Evolutionary conservation across 257 asterid species (phyloP).

Genomic region (Solanum virginianum): DNA sequence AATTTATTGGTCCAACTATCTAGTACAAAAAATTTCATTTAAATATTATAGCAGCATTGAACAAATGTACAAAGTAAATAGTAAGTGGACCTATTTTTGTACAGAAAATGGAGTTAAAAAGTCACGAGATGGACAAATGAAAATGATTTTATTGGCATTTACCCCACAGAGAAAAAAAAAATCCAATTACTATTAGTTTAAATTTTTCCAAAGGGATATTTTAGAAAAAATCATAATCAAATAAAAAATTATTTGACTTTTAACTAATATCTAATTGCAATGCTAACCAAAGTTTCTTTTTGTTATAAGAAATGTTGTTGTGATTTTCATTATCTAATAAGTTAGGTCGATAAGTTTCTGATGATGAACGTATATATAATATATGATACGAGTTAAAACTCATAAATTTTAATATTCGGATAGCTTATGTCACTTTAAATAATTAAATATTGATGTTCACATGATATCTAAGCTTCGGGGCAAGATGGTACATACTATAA

Average conservation of each 20-base stretch:
- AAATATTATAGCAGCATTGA: not conserved
- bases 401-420: not conserved
- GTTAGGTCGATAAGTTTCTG: too few relatives aligned
- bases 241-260: not conserved
- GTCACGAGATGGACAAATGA: not conserved
- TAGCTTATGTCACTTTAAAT: not conserved
- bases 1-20: not conserved
- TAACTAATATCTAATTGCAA: not conserved
- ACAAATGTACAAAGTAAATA: not conserved
- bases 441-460: not conserved
- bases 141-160: not conserved
- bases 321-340: too few relatives aligned
- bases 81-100: not conserved
- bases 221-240: not conserved
- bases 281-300: not conserved
- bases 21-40: not conserved
- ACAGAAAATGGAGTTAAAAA: not conserved
- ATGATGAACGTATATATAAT: accelerated
- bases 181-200: not conserved
- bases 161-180: not conserved
- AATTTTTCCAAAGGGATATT: not conserved
- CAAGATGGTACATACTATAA: not conserved
- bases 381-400: not conserved
- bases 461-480: too few relatives aligned
- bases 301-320: not conserved